Evolutionary conservation across 148 eudicot species (phyloP).

Genomic region (Fallopia convolvulus): DNA sequence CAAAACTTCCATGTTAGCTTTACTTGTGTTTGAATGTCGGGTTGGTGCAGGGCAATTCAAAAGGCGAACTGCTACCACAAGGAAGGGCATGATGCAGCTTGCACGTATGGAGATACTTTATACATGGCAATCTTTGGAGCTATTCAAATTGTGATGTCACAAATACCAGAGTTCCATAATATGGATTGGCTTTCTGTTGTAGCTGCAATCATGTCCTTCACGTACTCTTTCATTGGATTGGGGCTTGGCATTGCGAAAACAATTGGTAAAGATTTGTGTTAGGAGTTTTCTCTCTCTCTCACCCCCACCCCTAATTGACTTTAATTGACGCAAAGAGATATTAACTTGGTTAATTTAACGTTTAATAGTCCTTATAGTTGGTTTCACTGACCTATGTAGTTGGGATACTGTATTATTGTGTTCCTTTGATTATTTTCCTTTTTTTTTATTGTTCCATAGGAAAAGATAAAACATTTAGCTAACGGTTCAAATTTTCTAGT

Average conservation of each 20-base stretch:
- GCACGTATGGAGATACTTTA: conserved; percentile 32
- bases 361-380: background rate
- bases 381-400: no score
- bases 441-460: background rate
- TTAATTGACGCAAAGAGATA: background rate
- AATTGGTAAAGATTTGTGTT: conserved; percentile 34
- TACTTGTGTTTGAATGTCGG: background rate
- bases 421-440: background rate
- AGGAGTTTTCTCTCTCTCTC: background rate
- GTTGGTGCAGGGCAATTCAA: conserved; percentile 60
- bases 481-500: background rate
- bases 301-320: background rate
- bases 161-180: conserved; percentile 64
- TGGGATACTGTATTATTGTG: background rate
- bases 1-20: background rate
- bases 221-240: conserved; percentile 63
- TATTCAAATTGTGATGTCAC: conserved; percentile 58
- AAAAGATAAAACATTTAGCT: background rate
- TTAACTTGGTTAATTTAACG: background rate
- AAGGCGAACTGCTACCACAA: conserved; percentile 71
- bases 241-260: conserved; percentile 62
- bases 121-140: conserved; percentile 70
- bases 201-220: conserved; percentile 77
- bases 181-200: conserved; percentile 71
- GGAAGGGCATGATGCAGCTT: conserved; percentile 57